Evolutionary conservation across 2,329 filamentous ascomycete genomes (phyloP).

Genomic region (Elsinoe ampelina): DNA sequence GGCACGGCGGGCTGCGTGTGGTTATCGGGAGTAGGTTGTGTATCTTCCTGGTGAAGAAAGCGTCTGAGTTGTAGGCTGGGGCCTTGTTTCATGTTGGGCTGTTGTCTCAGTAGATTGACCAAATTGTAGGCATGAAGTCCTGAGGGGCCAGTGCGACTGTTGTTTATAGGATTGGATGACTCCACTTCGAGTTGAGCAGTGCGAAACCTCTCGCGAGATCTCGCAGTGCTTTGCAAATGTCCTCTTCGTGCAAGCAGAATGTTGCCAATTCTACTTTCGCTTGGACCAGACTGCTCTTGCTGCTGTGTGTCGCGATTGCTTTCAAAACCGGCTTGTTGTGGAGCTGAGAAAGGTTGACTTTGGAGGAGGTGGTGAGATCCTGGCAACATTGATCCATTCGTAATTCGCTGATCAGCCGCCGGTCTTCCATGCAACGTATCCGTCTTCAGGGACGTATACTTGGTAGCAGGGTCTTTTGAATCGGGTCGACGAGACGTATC

Average conservation of each 20-base stretch:
- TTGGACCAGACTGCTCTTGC: too few relatives aligned
- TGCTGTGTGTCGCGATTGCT: too few relatives aligned
- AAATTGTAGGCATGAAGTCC: neutral
- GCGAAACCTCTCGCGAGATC: neutral
- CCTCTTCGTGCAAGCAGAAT: neutral
- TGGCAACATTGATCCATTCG: too few relatives aligned
- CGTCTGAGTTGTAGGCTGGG: constrained; percentile 11
- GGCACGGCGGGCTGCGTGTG: neutral
- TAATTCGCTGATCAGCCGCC: too few relatives aligned
- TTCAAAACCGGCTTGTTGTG: too few relatives aligned
- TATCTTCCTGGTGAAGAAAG: constrained; percentile 1
- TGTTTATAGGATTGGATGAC: neutral
- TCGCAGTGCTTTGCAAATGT: neutral
- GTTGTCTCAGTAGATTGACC: neutral
- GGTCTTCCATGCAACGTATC: neutral
- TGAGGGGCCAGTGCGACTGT: neutral
- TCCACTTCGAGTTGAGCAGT: constrained; percentile 1
- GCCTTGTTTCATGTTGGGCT: neutral
- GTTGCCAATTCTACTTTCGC: neutral
- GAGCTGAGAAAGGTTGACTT: neutral
- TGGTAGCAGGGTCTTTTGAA: too few relatives aligned
- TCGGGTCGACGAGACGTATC: too few relatives aligned
- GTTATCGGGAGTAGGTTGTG: neutral
- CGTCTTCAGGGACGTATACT: too few relatives aligned
- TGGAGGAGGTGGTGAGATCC: too few relatives aligned